phyloP scores from a whole-genome alignment of 768 basidiomycete species.

The Termitomyces sp. region DNA sequence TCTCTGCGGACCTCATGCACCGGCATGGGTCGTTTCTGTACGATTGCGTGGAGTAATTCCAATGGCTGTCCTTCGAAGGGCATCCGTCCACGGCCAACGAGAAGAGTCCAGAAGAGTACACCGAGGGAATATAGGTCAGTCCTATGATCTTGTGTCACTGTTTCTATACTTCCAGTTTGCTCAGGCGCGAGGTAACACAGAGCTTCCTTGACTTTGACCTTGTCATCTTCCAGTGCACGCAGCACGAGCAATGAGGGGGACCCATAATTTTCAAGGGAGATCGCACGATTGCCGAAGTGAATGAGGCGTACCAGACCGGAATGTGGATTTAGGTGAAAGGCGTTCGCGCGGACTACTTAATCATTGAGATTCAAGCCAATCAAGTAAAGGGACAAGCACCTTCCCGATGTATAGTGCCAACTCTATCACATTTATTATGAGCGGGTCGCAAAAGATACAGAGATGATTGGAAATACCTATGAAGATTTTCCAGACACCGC shows the following conservation, averaged over 20 bases:
- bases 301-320: conserved; percentile 65
- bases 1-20: conserved; percentile 72
- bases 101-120: conserved; percentile 66
- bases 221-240: conserved; percentile 56
- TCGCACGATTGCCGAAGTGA: conserved; percentile 70
- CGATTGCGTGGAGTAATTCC: conserved; percentile 65
- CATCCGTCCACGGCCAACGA: conserved; percentile 65
- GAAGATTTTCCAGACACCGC: conserved; percentile 61
- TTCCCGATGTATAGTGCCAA: conserved; percentile 64
- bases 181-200: conserved; percentile 73
- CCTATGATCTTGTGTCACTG: conserved; percentile 64
- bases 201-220: conserved; percentile 69
- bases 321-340: conserved; percentile 67
- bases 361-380: neutral
- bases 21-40: conserved; percentile 68
- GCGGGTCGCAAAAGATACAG: neutral
- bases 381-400: conserved; percentile 24
- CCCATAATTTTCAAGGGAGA: conserved; percentile 65
- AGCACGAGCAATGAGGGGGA: conserved; percentile 68
- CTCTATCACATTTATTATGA: conserved; percentile 23
- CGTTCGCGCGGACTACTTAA: conserved; percentile 60
- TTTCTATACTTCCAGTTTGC: conserved; percentile 71
- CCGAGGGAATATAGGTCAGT: conserved; percentile 74
- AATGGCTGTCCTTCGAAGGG: conserved; percentile 55
- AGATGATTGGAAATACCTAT: conserved; percentile 34